A percentile compares a stretch with the other conserved stretches of the same genome.
Conservation (phyloP, 2,329 filamentous ascomycete species). For the Coccinonectria pachysandricola region DNA sequence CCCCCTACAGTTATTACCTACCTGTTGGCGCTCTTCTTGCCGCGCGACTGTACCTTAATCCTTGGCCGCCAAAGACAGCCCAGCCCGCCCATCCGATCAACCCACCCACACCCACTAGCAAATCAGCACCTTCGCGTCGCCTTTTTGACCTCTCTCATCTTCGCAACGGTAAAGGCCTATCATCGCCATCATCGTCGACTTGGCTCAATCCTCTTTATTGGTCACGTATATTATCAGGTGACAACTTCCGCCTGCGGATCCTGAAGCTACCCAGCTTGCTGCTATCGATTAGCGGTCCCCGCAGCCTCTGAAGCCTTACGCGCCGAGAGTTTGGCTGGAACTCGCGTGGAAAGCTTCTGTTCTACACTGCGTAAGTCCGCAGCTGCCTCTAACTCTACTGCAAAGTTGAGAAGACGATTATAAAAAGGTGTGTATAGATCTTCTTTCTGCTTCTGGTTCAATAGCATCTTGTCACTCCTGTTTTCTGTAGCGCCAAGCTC, state of each 20-base stretch:
- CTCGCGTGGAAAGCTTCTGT: no score
- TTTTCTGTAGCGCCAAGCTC: no score
- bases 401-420: no score
- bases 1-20: no score
- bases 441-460: no score
- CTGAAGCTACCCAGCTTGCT: slow-evolving; percentile 17
- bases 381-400: no score
- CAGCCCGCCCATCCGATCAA: slow-evolving; percentile 19
- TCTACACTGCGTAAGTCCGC: no score
- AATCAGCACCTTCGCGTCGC: slow-evolving; percentile 38
- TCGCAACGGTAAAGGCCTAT: slow-evolving; percentile 40
- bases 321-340: no score
- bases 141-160: slow-evolving; percentile 24
- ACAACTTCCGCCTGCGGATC: slow-evolving; percentile 29
- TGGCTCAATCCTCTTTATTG: slow-evolving; percentile 41
- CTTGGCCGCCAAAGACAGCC: slow-evolving; percentile 19
- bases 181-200: slow-evolving; percentile 33
- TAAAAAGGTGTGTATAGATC: no score
- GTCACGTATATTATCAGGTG: slow-evolving; percentile 39
- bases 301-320: slow-evolving; percentile 13
- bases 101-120: slow-evolving; percentile 27
- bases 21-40: no score
- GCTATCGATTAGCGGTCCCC: slow-evolving; percentile 15
- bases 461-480: no score
- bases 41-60: slow-evolving; percentile 15